A percentile compares a stretch with the other conserved stretches of the same genome.
These are phyloP conservation scores for Oldenlandia corymbosa DNA, from an alignment of 257 asterid genomes.

Conservation along the genomic window DNA sequence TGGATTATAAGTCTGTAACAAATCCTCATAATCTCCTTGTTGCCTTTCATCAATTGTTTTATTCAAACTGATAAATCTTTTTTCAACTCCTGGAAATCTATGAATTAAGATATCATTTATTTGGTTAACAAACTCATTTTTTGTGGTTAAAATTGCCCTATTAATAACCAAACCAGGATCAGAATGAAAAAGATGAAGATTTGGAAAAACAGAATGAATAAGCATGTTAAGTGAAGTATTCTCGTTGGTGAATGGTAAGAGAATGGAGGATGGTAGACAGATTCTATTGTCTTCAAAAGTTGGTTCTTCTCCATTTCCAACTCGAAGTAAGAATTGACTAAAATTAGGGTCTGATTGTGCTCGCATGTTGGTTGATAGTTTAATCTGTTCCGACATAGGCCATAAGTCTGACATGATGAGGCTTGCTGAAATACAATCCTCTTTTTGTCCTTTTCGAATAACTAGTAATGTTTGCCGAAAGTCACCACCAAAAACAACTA, in stretches of 20 bases:
- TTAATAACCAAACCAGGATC: not conserved
- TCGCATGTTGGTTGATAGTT: not conserved
- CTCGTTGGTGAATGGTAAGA: not conserved
- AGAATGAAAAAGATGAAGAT: too few relatives aligned
- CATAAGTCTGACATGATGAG: not conserved
- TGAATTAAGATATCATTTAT: not conserved
- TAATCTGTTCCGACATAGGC: not conserved
- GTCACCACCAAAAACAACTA: too few relatives aligned
- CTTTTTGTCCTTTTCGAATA: not conserved
- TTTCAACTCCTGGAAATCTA: not conserved
- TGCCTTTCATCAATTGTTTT: not conserved
- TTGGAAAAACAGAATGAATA: too few relatives aligned
- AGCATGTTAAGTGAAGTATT: too few relatives aligned
- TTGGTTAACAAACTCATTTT: not conserved
- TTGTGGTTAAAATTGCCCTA: not conserved
- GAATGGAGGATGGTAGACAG: not conserved
- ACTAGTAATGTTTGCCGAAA: not conserved
- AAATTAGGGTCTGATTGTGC: not conserved
- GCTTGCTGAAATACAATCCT: not conserved
- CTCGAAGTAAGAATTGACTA: not conserved
- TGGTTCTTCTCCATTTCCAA: not conserved
- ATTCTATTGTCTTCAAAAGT: not conserved
- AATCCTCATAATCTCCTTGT: not conserved
- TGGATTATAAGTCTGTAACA: not conserved
- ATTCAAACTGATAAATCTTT: not conserved